Evolutionary conservation across 2,329 filamentous ascomycete species (phyloP).

Genomic region (Fusarium metavorans): DNA sequence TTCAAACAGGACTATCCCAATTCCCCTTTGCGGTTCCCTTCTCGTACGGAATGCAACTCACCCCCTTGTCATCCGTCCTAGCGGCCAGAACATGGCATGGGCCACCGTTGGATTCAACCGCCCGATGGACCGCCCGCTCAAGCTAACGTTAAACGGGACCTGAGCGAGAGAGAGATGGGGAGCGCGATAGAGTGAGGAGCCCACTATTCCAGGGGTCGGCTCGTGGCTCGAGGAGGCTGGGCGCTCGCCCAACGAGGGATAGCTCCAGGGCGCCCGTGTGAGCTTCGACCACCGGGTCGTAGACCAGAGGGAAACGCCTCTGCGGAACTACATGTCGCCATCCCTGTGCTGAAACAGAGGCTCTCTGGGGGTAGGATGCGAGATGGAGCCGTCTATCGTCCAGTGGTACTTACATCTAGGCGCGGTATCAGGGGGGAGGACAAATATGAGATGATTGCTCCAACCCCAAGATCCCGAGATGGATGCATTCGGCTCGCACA

Average conservation of each 20-base stretch:
- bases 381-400: constrained; percentile 26
- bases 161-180: neutral
- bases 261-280: constrained; percentile 22
- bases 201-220: constrained; percentile 33
- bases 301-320: constrained; percentile 19
- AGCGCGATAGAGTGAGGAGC: constrained; percentile 11
- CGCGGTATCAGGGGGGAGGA: constrained; percentile 21
- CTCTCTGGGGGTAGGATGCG: constrained; percentile 36
- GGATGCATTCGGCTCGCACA: constrained; percentile 16
- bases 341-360: constrained; percentile 46
- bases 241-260: constrained; percentile 31
- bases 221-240: constrained; percentile 36
- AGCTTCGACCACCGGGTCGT: constrained; percentile 22
- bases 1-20: constrained; percentile 20
- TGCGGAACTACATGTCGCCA: constrained; percentile 26
- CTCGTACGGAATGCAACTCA: constrained; percentile 28
- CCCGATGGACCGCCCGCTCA: constrained; percentile 23
- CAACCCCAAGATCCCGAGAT: constrained; percentile 4
- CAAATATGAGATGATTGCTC: constrained; percentile 30
- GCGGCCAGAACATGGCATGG: constrained; percentile 30
- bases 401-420: constrained; percentile 28
- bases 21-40: constrained; percentile 17
- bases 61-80: constrained; percentile 31
- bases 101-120: constrained; percentile 40
- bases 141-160: constrained; percentile 25